Conservation (phyloP, 495 filamentous ascomycete genomes). For the Aspergillus biplanus region DNA sequence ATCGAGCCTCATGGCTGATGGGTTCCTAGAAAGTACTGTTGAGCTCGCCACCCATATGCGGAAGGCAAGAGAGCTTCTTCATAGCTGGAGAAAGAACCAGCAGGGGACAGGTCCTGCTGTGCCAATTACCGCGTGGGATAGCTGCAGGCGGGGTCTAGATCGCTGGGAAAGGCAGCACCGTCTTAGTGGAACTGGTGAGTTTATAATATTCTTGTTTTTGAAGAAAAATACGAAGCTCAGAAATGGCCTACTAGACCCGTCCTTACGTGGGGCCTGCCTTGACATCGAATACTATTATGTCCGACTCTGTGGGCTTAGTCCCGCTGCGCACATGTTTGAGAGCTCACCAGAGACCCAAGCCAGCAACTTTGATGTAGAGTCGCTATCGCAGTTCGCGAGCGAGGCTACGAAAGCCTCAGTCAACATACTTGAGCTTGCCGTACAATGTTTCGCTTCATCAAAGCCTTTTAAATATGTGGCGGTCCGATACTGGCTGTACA, state of each 20-base stretch:
- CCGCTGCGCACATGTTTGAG: conserved; percentile 6
- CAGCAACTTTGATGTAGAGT: neutral
- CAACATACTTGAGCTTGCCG: neutral
- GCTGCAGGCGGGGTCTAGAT: neutral
- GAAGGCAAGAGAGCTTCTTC: conserved; percentile 5
- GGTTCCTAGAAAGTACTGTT: neutral
- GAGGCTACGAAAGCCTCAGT: neutral
- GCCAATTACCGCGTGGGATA: neutral
- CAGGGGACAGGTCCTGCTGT: neutral
- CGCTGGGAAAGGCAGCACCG: conserved; percentile 1
- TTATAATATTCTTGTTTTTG: neutral
- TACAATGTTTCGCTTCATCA: neutral
- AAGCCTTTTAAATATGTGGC: neutral
- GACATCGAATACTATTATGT: conserved; percentile 12
- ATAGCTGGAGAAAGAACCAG: neutral
- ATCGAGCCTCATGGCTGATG: neutral
- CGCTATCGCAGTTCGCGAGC: neutral
- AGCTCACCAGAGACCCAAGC: neutral
- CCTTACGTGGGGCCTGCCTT: neutral
- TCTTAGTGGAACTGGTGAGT: neutral
- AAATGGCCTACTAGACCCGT: neutral
- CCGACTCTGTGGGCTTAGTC: conserved; percentile 4
- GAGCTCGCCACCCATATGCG: conserved; percentile 2
- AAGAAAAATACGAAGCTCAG: neutral
- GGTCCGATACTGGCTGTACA: conserved; percentile 5